Percentiles rank a stretch among this genome's conserved stretches.
These are phyloP conservation scores for Saccharomyces cerevisiae DNA, from an alignment of 805 yeast species.

Conservation along the genomic window DNA sequence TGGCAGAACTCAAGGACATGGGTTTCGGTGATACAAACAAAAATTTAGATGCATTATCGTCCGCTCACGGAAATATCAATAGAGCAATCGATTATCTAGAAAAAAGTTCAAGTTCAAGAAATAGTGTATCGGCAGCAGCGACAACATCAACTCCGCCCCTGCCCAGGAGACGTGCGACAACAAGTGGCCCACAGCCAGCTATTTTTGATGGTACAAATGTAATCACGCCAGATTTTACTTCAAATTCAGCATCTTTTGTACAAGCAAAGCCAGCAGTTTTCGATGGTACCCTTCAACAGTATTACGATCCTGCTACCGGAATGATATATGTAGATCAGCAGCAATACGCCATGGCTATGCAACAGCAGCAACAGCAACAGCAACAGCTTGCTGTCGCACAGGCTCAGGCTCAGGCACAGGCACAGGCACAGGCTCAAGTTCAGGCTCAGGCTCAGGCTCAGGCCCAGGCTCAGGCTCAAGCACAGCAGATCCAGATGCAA, in stretches of 20 bases:
- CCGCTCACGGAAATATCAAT: conserved; percentile 51
- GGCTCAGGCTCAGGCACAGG: conserved; percentile 8
- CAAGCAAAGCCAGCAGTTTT: conserved; percentile 22
- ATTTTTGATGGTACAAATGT: conserved; percentile 26
- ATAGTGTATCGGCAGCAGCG: conserved; percentile 4
- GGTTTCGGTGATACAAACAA: conserved; percentile 53
- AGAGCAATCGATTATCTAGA: conserved; percentile 52
- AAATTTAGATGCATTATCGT: conserved; percentile 53
- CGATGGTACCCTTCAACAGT: conserved; percentile 44
- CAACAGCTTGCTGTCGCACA: conserved; percentile 11
- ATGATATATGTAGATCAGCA: conserved; percentile 59
- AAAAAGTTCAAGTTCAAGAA: conserved; percentile 23
- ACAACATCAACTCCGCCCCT: conserved; percentile 24
- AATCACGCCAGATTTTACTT: conserved; percentile 3
- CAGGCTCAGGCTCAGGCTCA: conserved; percentile 5
- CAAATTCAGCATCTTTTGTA: conserved; percentile 5
- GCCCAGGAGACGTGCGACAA: conserved; percentile 34
- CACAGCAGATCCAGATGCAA: conserved; percentile 12
- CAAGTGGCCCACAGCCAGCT: conserved; percentile 29
- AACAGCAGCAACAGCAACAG: conserved; percentile 15
- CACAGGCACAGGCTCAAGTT: conserved; percentile 10
- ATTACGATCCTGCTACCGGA: conserved; percentile 66
- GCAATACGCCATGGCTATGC: conserved; percentile 37
- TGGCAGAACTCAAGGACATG: conserved; percentile 40
- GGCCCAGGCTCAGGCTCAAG: conserved; percentile 8